Conservation (phyloP, 257 asterid genomes). For the Sherardia arvensis region DNA sequence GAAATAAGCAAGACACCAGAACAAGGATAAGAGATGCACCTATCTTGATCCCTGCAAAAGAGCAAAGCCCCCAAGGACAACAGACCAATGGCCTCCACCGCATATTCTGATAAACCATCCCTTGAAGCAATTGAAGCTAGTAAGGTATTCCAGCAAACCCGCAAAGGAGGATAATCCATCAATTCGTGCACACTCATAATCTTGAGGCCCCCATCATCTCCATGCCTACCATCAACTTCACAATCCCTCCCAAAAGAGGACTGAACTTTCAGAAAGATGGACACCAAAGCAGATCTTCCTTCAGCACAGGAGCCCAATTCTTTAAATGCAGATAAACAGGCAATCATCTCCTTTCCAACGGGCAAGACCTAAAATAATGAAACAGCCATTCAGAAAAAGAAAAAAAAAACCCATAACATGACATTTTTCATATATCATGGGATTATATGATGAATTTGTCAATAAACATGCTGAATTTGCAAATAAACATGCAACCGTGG, state of each 20-base stretch:
- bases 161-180: slow-evolving; percentile 69
- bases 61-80: slow-evolving; percentile 56
- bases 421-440: neutral
- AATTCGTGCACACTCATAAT: slow-evolving; percentile 36
- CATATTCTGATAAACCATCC: slow-evolving; percentile 42
- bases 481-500: too few species aligned
- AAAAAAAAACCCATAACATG: too few species aligned
- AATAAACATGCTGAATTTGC: too few species aligned
- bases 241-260: slow-evolving; percentile 35
- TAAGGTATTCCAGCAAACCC: slow-evolving; percentile 61
- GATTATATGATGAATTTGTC: neutral
- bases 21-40: slow-evolving; percentile 33
- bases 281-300: slow-evolving; percentile 57
- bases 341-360: slow-evolving; percentile 61
- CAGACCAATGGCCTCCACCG: slow-evolving; percentile 45
- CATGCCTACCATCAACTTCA: slow-evolving; percentile 34
- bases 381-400: neutral
- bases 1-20: neutral
- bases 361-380: slow-evolving; percentile 53
- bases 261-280: slow-evolving; percentile 29
- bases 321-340: slow-evolving; percentile 55
- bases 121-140: slow-evolving; percentile 39
- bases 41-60: slow-evolving; percentile 60
- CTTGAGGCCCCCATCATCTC: slow-evolving; percentile 27
- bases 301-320: slow-evolving; percentile 50